Conservation (phyloP, 768 basidiomycete genomes). For the Termitomyces sp. region DNA sequence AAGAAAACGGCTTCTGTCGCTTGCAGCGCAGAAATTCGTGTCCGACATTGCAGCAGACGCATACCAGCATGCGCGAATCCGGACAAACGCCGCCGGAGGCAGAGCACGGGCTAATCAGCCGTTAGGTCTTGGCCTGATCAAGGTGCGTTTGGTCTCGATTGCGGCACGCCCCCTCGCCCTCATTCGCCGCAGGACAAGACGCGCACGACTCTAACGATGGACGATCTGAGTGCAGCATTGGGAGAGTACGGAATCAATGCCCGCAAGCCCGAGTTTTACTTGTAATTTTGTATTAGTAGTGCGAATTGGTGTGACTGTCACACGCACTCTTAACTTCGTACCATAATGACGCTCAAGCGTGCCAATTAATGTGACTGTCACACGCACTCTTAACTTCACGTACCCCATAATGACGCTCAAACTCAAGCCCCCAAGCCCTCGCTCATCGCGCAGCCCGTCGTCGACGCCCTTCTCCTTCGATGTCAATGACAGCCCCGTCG, state of each 20-base stretch:
- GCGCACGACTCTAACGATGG: slow-evolving; percentile 93
- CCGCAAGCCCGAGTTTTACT: slow-evolving; percentile 91
- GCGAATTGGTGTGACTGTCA: not conserved
- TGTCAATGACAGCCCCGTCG: slow-evolving; percentile 29
- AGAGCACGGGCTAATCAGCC: slow-evolving; percentile 60
- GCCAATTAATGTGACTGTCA: slow-evolving; percentile 2
- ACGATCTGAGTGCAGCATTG: slow-evolving; percentile 88
- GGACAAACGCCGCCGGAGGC: slow-evolving; percentile 80
- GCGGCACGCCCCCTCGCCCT: too few relatives aligned
- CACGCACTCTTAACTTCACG: not conserved
- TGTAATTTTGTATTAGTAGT: slow-evolving; percentile 33
- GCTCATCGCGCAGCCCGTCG: slow-evolving; percentile 14
- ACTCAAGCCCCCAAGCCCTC: slow-evolving; percentile 33
- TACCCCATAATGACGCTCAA: slow-evolving; percentile 32
- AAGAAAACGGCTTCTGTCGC: slow-evolving; percentile 85
- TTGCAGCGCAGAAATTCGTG: slow-evolving; percentile 97
- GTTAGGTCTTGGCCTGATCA: slow-evolving; percentile 53
- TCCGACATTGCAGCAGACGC: slow-evolving; percentile 96
- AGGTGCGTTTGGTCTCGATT: slow-evolving; percentile 38
- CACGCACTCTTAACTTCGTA: too few relatives aligned
- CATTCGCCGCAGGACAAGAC: slow-evolving; percentile 65
- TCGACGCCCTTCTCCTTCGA: slow-evolving; percentile 65
- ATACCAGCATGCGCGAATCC: slow-evolving; percentile 94
- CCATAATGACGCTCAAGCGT: too few relatives aligned
- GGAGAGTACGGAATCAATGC: slow-evolving; percentile 95